Base-by-base conservation (phyloP, 345 rosid species). In the Pelargonium nanum region DNA sequence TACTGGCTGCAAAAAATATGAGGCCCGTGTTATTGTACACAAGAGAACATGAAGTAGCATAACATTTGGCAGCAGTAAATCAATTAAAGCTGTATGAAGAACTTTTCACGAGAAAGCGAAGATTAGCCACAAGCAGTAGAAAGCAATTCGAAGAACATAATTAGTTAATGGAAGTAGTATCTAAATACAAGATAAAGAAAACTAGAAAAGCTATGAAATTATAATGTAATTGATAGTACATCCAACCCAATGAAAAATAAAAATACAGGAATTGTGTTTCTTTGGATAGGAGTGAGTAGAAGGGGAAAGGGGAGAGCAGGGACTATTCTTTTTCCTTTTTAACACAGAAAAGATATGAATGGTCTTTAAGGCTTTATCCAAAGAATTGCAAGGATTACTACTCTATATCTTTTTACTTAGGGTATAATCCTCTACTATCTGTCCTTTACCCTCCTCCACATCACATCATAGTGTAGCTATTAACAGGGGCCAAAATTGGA, bases 1-100 rank as follows among this genome's bases (percentile, higher is more conserved):
- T 16, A 93, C 67, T 71, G 99, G 96, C 99, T 93, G 88, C 75
- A 66, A 57, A 67, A 66, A 62, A 45, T 68, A 67, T 52, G 34
- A 63, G 64, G 59, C 62, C 59, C 21, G 12, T 30, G 56, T 28
- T 24, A 24, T 5, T 30, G 22, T 26, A 17, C 60, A 24, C 22
- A 22, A 59, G 58, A 68, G 40, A 64, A 44, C n/a, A 44, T 4
- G 24, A 26, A 10, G 52, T 19, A 19, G 22, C 55, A 52, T 40
- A 40, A 40, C 48, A 40, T n/a, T n/a, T n/a, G n/a, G n/a, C 48
- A 40, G 9, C 48, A 40, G 48, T 12, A 12, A n/a, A n/a, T n/a
- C n/a, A n/a, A n/a, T n/a, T n/a, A n/a, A n/a, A n/a, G n/a, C n/a
- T n/a, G n/a, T n/a, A n/a, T n/a, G n/a, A n/a, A n/a, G n/a, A n/a